Evolutionary conservation across 805 yeast species (phyloP).

Genomic region (Yarrowia sp.): DNA sequence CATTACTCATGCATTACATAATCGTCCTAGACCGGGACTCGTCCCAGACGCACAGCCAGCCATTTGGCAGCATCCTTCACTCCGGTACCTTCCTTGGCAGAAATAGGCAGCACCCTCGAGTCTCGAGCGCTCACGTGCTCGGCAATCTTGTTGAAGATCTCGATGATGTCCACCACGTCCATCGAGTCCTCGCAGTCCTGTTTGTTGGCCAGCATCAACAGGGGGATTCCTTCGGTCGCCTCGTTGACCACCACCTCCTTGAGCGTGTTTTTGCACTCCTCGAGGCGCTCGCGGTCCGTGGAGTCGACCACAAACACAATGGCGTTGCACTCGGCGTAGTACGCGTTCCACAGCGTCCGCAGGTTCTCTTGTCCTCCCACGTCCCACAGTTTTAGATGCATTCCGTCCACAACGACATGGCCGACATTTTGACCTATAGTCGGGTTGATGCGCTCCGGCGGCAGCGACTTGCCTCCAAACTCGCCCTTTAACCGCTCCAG

Average conservation of each 20-base stretch:
- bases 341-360: constrained; percentile 81
- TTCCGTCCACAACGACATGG: constrained; percentile 43
- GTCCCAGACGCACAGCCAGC: constrained; percentile 47
- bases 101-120: constrained; percentile 81
- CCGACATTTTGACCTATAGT: constrained; percentile 88
- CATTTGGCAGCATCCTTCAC: constrained; percentile 85
- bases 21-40: neutral
- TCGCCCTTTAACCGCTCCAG: constrained; percentile 62
- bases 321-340: constrained; percentile 83
- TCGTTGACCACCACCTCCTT: constrained; percentile 55
- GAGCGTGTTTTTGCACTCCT: constrained; percentile 74
- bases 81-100: constrained; percentile 78
- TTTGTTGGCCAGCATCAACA: constrained; percentile 92
- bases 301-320: constrained; percentile 91
- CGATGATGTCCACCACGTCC: constrained; percentile 76
- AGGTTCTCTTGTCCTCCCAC: constrained; percentile 92
- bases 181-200: constrained; percentile 73
- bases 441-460: constrained; percentile 70
- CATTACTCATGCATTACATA: no score
- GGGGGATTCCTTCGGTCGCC: constrained; percentile 73
- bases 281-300: constrained; percentile 75
- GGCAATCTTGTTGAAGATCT: constrained; percentile 78
- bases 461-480: constrained; percentile 43
- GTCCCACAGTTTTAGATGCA: constrained; percentile 82
- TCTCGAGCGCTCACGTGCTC: constrained; percentile 87